Conservation (phyloP, 2,329 filamentous ascomycete species). For the Nannizzia gypsea region DNA sequence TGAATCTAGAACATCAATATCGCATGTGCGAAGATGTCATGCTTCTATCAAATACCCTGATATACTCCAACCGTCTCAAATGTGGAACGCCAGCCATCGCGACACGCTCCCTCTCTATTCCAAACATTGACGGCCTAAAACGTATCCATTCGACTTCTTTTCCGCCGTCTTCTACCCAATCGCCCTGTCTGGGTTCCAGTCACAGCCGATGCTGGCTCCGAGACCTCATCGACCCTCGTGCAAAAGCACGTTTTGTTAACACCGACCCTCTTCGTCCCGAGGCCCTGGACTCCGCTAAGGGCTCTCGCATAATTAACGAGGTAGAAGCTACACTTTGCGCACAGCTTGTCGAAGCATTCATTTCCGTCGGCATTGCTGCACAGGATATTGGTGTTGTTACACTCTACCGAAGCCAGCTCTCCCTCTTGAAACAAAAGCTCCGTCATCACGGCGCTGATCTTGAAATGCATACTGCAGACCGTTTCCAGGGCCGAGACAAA, state of each 20-base stretch:
- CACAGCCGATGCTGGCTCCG: constrained; percentile 60
- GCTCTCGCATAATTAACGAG: constrained; percentile 77
- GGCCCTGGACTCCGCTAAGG: constrained; percentile 54
- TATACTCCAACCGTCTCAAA: constrained; percentile 81
- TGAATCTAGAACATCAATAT: constrained; percentile 90
- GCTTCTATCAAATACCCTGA: constrained; percentile 81
- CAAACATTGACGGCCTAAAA: constrained; percentile 50
- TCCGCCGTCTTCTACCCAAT: constrained; percentile 12
- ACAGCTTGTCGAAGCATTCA: constrained; percentile 68
- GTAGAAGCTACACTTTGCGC: constrained; percentile 67
- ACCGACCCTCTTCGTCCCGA: constrained; percentile 60
- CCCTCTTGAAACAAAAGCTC: constrained; percentile 64
- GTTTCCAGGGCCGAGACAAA: constrained; percentile 93
- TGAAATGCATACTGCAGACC: constrained; percentile 94
- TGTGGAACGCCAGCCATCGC: constrained; percentile 74
- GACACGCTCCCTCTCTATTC: constrained; percentile 54
- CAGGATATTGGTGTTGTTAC: constrained; percentile 87
- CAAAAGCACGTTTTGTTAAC: constrained; percentile 77
- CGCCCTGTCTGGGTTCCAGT: constrained; percentile 46
- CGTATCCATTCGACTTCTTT: constrained; percentile 41
- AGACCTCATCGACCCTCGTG: constrained; percentile 55
- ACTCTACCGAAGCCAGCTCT: constrained; percentile 86
- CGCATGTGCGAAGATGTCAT: constrained; percentile 98
- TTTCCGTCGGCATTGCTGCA: constrained; percentile 62
- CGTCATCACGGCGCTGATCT: constrained; percentile 49